Evolutionary conservation across 2,329 filamentous ascomycete species (phyloP), one percentile per base, ranked within the genome.

Genomic region (Fusarium vanettenii): DNA sequence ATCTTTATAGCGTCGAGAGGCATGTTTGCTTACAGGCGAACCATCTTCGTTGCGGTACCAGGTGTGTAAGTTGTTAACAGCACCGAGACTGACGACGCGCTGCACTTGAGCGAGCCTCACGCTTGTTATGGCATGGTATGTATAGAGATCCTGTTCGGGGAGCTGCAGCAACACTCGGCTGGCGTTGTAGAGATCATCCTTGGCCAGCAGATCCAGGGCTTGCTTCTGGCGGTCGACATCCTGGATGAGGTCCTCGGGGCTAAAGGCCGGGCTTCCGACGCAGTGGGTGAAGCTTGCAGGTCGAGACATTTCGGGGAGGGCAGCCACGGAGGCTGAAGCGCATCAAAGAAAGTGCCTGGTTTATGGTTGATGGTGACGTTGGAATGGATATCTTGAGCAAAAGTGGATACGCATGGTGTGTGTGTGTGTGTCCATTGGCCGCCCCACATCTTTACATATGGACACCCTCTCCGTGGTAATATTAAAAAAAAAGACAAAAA

Each of bases 121-220:
- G 72, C 85, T 86, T 45, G 84, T 84, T 67, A 86, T 85, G 71
- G 87, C 88, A 79, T 89, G 86, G 78, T 89, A 89, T 57, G 85
- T 85, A 75, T 88, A 89, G 20, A 74, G 70, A 72, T 89, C 87
- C 65, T 77, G 77, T 22, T 83, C 80, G 4, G 86, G 84, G 22
- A 89, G 82, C 55, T 82, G 73, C 64, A 89, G 85, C 68, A 87
- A 84, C 22, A 81, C 77, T 62, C 83, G 78, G 67, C 86, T 85
- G 70, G 88, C 87, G 59, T 79, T 80, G 73, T 83, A 81, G 60
- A 89, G 79, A 78, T 88, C 84, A 77, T 88, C 82, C 56, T 79
- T 74, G n/a, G 78, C 70, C 48, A 89, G 81, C n/a, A 82, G 76
- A 25, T 83, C 81, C 48, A 79, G 72, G 16, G 82, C 84, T 61